These are phyloP conservation scores for Termitomyces sp. DNA, from an alignment of 768 basidiomycete genomes.

Conservation along the genomic window DNA sequence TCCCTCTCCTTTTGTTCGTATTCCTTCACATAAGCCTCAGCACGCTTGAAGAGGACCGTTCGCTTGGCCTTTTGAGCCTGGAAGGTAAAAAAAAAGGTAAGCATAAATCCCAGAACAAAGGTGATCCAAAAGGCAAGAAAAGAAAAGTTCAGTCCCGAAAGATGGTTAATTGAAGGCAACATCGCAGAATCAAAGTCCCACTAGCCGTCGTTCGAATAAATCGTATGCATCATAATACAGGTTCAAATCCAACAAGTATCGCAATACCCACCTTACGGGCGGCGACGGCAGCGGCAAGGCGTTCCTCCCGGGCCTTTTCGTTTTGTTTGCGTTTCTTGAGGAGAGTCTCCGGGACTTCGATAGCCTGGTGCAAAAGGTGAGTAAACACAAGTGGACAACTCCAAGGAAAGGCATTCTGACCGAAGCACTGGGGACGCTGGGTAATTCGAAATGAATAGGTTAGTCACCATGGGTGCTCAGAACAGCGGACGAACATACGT, in stretches of 20 bases:
- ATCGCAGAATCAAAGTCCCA: slow-evolving; percentile 51
- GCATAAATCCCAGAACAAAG: slow-evolving; percentile 1
- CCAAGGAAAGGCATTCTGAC: slow-evolving; percentile 31
- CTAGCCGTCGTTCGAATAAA: slow-evolving; percentile 79
- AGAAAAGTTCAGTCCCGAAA: slow-evolving; percentile 83
- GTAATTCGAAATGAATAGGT: slow-evolving; percentile 8
- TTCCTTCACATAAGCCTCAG: slow-evolving; percentile 97
- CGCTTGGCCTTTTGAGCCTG: slow-evolving; percentile 90
- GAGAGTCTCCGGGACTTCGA: slow-evolving; percentile 99
- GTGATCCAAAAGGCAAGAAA: neutral
- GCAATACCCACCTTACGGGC: slow-evolving; percentile 78
- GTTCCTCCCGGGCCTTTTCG: slow-evolving; percentile 94
- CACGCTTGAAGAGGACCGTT: slow-evolving; percentile 98
- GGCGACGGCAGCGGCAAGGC: slow-evolving; percentile 74
- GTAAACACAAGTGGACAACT: slow-evolving; percentile 10
- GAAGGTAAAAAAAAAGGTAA: neutral
- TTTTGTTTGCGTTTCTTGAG: slow-evolving; percentile 99
- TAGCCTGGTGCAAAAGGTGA: slow-evolving; percentile 48
- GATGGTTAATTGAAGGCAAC: slow-evolving; percentile 87
- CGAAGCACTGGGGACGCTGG: slow-evolving; percentile 56
- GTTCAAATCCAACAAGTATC: slow-evolving; percentile 6
- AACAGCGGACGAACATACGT: slow-evolving; percentile 38
- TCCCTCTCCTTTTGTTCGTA: slow-evolving; percentile 91
- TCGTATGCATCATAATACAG: slow-evolving; percentile 78
- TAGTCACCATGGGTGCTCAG: neutral